phyloP scores from a whole-genome alignment of 1,284 basidiomycete genomes.

The Peniophora sp. region DNA sequence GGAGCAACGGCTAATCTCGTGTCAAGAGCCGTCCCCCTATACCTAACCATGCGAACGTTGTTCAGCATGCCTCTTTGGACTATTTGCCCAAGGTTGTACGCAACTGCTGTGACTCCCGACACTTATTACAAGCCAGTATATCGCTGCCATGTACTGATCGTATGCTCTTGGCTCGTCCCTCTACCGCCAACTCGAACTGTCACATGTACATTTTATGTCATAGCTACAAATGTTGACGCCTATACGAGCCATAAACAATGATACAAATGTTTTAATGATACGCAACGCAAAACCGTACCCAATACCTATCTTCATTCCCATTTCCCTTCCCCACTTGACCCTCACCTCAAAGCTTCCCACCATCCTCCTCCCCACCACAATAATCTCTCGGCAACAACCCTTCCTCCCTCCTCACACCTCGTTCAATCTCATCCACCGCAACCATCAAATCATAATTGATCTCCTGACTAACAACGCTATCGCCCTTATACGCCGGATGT shows the following conservation, averaged over 20 bases:
- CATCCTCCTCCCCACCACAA: conserved; percentile 36
- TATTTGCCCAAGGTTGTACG: no score
- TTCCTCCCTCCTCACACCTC: conserved; percentile 57
- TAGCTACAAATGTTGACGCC: no score
- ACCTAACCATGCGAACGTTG: no score
- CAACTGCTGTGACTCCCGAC: no score
- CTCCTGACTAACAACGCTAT: conserved; percentile 85
- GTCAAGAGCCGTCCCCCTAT: no score
- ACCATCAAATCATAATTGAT: conserved; percentile 94
- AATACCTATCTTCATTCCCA: background rate
- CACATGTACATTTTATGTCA: no score
- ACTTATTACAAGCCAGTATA: no score
- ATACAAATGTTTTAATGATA: background rate
- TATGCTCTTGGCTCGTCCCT: no score
- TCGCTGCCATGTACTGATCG: no score
- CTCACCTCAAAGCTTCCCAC: no score
- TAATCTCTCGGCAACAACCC: conserved; percentile 58
- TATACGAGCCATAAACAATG: background rate
- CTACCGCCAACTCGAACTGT: no score
- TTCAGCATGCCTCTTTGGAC: no score
- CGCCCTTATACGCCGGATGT: conserved; percentile 86
- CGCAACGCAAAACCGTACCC: background rate
- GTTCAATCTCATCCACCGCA: conserved; percentile 86
- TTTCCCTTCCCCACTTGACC: background rate
- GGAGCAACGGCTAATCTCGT: conserved; percentile 55